phyloP scores from a whole-genome alignment of 1,284 basidiomycete genomes.

The Chiua sp. region DNA sequence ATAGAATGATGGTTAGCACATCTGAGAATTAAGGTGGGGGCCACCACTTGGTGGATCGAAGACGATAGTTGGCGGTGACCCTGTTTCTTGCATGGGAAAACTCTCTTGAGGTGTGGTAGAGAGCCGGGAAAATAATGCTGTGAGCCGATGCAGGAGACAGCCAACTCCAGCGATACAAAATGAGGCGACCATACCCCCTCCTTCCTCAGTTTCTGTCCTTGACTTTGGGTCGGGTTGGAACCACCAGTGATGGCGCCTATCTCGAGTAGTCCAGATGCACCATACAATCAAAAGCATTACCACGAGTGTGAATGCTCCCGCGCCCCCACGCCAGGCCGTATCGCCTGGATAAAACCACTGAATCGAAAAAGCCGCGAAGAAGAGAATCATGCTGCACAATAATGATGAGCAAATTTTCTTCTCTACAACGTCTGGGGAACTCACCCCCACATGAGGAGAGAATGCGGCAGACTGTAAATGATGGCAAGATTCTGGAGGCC shows the following conservation, averaged over 20 bases:
- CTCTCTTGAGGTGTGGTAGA: no score
- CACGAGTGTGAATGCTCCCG: slow-evolving; percentile 12
- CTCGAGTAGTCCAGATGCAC: slow-evolving; percentile 30
- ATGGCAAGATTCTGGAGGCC: slow-evolving; percentile 45
- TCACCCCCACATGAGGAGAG: slow-evolving; percentile 47
- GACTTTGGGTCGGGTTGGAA: slow-evolving; percentile 26
- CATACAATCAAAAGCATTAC: slow-evolving; percentile 22
- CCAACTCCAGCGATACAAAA: no score
- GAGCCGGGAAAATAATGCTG: no score
- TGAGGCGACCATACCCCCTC: no score
- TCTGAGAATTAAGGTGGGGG: no score
- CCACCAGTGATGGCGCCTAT: slow-evolving; percentile 28
- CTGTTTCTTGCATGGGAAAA: no score
- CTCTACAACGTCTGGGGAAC: slow-evolving; percentile 12
- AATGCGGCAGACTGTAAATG: slow-evolving; percentile 43
- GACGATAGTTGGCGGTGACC: no score
- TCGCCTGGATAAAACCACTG: slow-evolving; percentile 29
- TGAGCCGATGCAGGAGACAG: no score
- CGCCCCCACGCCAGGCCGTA: not conserved
- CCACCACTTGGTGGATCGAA: no score
- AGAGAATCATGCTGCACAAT: slow-evolving; percentile 33
- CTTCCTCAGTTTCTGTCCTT: no score
- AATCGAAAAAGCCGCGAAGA: slow-evolving; percentile 32
- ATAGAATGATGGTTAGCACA: no score
- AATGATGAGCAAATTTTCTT: not conserved